phyloP scores from a whole-genome alignment of 2,329 filamentous ascomycete genomes.

The Nannizziopsis arthrosporioides region DNA sequence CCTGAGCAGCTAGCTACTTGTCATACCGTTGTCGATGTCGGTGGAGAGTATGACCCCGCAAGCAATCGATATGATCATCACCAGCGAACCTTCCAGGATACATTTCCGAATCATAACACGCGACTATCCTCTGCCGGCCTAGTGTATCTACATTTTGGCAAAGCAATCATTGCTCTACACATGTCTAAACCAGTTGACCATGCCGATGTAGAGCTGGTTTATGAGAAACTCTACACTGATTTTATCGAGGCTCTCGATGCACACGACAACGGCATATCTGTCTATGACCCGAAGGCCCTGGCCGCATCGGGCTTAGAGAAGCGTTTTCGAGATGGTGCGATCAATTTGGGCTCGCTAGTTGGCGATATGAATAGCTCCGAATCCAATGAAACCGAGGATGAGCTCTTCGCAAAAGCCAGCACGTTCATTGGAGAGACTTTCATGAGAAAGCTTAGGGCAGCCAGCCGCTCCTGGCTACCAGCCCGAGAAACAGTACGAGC shows the following conservation, averaged over 20 bases:
- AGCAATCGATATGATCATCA: slow-evolving; percentile 88
- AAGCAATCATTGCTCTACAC: slow-evolving; percentile 61
- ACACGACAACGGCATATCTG: slow-evolving; percentile 88
- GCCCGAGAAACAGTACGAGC: slow-evolving; percentile 66
- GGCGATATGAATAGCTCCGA: slow-evolving; percentile 62
- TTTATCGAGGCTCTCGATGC: slow-evolving; percentile 95
- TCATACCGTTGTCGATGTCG: slow-evolving; percentile 96
- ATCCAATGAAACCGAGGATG: slow-evolving; percentile 54
- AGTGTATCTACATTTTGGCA: slow-evolving; percentile 92
- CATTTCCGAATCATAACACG: slow-evolving; percentile 71
- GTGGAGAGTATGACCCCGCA: slow-evolving; percentile 74
- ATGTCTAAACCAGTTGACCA: slow-evolving; percentile 50
- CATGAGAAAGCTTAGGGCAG: slow-evolving; percentile 65
- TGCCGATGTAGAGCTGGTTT: slow-evolving; percentile 61
- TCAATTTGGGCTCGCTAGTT: slow-evolving; percentile 76
- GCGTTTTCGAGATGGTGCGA: slow-evolving; percentile 70
- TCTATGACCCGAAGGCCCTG: slow-evolving; percentile 62
- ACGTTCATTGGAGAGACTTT: slow-evolving; percentile 83
- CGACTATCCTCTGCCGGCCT: slow-evolving; percentile 90
- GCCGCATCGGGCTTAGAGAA: slow-evolving; percentile 62
- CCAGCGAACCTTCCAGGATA: slow-evolving; percentile 78
- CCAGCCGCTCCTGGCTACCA: slow-evolving; percentile 68
- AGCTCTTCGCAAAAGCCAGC: slow-evolving; percentile 65
- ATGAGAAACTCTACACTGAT: slow-evolving; percentile 78
- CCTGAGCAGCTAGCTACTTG: slow-evolving; percentile 63